Evolutionary conservation across 2,329 filamentous ascomycete genomes (phyloP).

Genomic region (Cytospora mali): DNA sequence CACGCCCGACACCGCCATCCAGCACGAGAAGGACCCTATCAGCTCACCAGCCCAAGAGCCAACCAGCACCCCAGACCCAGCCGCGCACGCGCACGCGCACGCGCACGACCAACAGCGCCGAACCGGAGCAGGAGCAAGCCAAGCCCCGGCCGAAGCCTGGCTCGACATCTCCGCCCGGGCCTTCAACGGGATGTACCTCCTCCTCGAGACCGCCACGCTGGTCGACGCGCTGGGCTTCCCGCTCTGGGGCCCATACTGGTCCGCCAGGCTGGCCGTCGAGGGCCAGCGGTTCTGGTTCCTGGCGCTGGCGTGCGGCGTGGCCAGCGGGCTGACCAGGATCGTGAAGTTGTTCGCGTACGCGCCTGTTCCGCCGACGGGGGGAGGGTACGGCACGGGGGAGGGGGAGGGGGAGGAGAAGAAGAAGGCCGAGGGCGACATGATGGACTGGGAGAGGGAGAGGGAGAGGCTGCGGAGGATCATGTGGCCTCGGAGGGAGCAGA

Average conservation of each 20-base stretch:
- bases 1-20: background rate
- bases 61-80: too few relatives aligned
- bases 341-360: constrained; percentile 40
- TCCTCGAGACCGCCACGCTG: constrained; percentile 67
- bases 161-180: constrained; percentile 60
- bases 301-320: constrained; percentile 55
- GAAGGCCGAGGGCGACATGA: constrained; percentile 31
- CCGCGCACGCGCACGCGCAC: background rate
- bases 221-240: constrained; percentile 55
- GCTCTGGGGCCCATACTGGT: constrained; percentile 55
- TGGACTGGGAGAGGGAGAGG: constrained; percentile 37
- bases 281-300: constrained; percentile 73
- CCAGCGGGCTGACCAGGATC: constrained; percentile 47
- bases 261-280: constrained; percentile 55
- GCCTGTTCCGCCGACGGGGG: constrained; percentile 39
- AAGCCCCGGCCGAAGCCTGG: constrained; percentile 41
- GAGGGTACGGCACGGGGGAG: constrained; percentile 34
- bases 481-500: constrained; percentile 39
- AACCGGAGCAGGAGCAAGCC: too few relatives aligned
- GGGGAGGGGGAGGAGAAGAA: constrained; percentile 31
- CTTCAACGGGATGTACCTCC: constrained; percentile 67
- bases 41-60: too few relatives aligned
- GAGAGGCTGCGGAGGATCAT: constrained; percentile 41
- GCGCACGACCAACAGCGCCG: too few relatives aligned
- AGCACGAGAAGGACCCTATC: background rate